phyloP scores from a whole-genome alignment of 306 rosid genomes.

The Medicago truncatula region MtrunA17r5.0-ANR NC_053044.1:45644501-45645000 shows the following conservation, averaged over 20 bases:
- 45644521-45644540: constrained; percentile 47
- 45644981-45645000: too few species aligned
- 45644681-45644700: constrained; percentile 55
- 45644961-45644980: not conserved
- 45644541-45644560: constrained; percentile 23
- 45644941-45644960: not conserved
- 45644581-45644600: constrained; percentile 49
- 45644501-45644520: constrained; percentile 59
- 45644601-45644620: constrained; percentile 45
- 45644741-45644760: not conserved
- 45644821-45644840: not conserved
- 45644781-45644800: not conserved
- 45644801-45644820: not conserved
- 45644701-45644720: not conserved
- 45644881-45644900: not conserved
- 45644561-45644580: constrained; percentile 43
- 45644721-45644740: not conserved
- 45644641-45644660: constrained; percentile 44
- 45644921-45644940: not conserved
- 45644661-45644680: constrained; percentile 42
- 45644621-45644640: constrained; percentile 50
- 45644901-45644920: not conserved
- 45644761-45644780: not conserved
- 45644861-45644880: not conserved
- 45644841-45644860: not conserved